Base-by-base conservation (phyloP, 1,139 yeast species). In the Saccharomycopsis hybrid region DNA sequence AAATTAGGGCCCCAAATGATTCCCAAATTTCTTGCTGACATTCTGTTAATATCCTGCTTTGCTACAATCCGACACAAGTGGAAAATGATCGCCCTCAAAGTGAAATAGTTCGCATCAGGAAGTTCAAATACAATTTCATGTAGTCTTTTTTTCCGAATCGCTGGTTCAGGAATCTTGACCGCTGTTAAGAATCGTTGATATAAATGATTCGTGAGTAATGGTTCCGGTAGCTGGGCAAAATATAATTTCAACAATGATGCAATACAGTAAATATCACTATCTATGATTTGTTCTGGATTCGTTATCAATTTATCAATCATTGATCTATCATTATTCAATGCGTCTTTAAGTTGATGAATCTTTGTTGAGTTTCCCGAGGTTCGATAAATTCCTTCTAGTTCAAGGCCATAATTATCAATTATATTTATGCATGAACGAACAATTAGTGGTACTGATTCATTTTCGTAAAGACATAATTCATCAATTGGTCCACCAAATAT, bases 1-100 rank as follows among this genome's bases (percentile, higher is more conserved):
- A 92, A 68, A 1, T 88, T 87, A 9, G 96, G 96, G 0, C 97
- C 97, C 97, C 98, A 92, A 47, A 90, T 88, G 46, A 85, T 85
- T 44, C 95, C 85, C 59, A 90, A 67, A 52, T 84, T 82, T 60
- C 82, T 83, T 49, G 82, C 73, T 44, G 82, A 80, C 98, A 92
- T 92, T 62, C 94, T 74, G 62, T 88, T 88, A 37, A 68, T 61
- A 11, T 74, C 72, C 60, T 82, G 83, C 54, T 81, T 74, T 29
- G 77, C 75, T 33, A 85, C 80, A 5, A 92, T 83, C 49, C 83
- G 77, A 58, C 85, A 82, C 57, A 92, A 75, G 65, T 92, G 98
- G 72, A 90, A 87, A 3, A 89, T 72, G 56, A 92, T 71, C 39
- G 88, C 80, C 59, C 97, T 72, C 58, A 92, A 73, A 0, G 97